A percentile compares a stretch with the other conserved stretches of the same genome.
These are phyloP conservation scores for Amphicarpaea edgeworthii DNA, from an alignment of 306 rosid genomes.

Conservation along the genomic window DNA sequence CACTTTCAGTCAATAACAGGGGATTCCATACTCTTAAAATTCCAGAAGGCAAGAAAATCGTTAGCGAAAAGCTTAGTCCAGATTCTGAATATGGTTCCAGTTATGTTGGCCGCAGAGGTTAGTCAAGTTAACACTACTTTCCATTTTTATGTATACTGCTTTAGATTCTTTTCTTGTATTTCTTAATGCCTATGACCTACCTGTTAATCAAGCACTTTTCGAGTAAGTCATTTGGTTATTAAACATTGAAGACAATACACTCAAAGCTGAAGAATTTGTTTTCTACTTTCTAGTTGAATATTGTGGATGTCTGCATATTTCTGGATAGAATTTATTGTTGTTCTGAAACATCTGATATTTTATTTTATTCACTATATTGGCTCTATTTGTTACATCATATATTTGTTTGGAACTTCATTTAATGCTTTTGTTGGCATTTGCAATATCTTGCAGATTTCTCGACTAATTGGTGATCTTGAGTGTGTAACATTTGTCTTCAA, in stretches of 20 bases:
- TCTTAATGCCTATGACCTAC: not conserved
- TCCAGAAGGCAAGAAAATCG: constrained; percentile 54
- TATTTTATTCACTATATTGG: constrained; percentile 2
- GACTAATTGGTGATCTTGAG: constrained; percentile 66
- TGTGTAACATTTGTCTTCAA: constrained; percentile 61
- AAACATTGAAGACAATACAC: constrained; percentile 6
- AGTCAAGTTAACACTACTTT: constrained; percentile 43
- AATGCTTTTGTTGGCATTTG: constrained; percentile 44
- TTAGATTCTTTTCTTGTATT: not conserved
- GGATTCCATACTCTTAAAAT: constrained; percentile 64
- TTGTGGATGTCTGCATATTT: constrained; percentile 4
- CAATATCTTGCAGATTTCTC: constrained; percentile 71
- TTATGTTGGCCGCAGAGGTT: constrained; percentile 75
- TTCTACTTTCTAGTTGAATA: constrained; percentile 33
- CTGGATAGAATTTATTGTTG: not conserved
- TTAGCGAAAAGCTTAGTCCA: constrained; percentile 69
- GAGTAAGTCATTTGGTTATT: not conserved
- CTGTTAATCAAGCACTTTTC: constrained; percentile 20
- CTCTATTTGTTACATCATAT: not conserved
- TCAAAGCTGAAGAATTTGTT: constrained; percentile 35
- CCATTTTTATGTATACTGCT: constrained; percentile 1
- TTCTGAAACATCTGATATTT: constrained; percentile 18
- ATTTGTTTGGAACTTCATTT: constrained; percentile 35
- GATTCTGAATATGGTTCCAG: constrained; percentile 73
- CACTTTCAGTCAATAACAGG: constrained; percentile 76